Evolutionary conservation across 257 asterid species (phyloP), one percentile per base, ranked within the genome.

Genomic region (Paraleonurus japonicus): DNA sequence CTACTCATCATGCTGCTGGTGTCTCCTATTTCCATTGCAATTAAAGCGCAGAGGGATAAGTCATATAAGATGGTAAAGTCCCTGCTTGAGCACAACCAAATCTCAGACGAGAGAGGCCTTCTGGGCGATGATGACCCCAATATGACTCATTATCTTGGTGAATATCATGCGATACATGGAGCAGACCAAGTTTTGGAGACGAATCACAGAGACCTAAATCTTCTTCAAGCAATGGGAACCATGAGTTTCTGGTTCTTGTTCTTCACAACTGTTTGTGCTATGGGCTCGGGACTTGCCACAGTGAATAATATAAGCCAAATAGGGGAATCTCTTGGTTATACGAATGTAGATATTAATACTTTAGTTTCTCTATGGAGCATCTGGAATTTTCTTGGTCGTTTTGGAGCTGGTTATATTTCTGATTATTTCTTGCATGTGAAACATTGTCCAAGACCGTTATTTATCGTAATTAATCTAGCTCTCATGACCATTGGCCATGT

Each of bases 321-420:
- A 59, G 92, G 92, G 24, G 82, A 79, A 80, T 80, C 89, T 58
- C 89, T 86, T 45, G 84, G 86, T 32, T 84, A 84, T 84, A 66
- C 77, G 0, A 74, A 69, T 55, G 48, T 85, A 65, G 84, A 85
- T 75, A 86, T 77, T 10, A 82, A 78, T 62, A 86, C 97, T 57
- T 74, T 92, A 74, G 90, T 87, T 69, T 92, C 98, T 45, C 74
- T 92, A 32, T 92, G 98, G 97, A 90, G 97, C 84, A 92, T 92
- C 32, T 90, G 95, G 97, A 92, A 90, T 81, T 92, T 88, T 63
- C 75, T 88, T 37, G 98, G 97, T 30, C 95, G 97, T 22, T 85
- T 92, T 71, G 98, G 96, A 62, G 90, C 88, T 4, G 97, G 96
- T 51, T 90, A 79, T 72, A 65, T 90, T 30, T 92, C 98, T 15